phyloP scores from a whole-genome alignment of 495 filamentous ascomycete species.

The Bathelium albidoporum region DNA sequence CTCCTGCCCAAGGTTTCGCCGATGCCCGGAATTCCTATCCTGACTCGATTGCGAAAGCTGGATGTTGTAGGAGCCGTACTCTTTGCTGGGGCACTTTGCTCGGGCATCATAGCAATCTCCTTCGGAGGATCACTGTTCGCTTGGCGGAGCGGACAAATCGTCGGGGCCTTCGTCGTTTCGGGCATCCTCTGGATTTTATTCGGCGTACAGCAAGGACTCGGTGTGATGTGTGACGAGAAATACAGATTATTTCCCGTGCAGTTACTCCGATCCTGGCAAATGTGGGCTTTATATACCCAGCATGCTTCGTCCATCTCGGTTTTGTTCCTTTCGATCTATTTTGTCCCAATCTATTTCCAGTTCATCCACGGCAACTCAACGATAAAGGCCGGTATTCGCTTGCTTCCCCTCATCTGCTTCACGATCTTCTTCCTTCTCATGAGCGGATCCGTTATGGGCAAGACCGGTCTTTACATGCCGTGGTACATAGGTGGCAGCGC shows the following conservation, averaged over 20 bases:
- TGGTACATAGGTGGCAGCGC: background rate
- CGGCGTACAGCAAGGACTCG: background rate
- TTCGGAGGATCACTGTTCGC: background rate
- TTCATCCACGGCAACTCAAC: background rate
- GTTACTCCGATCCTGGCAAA: background rate
- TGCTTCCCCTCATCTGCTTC: background rate
- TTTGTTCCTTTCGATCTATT: background rate
- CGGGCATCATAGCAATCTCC: background rate
- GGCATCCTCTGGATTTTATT: background rate
- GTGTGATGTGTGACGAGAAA: background rate
- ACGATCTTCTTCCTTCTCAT: background rate
- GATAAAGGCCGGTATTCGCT: background rate
- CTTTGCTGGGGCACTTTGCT: background rate
- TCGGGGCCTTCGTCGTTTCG: background rate
- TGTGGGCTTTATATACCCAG: background rate
- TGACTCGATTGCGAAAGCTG: background rate
- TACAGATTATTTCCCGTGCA: background rate
- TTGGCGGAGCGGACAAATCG: background rate
- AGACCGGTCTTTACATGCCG: background rate
- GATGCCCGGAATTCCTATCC: background rate
- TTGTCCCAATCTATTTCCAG: background rate
- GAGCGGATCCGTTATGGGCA: background rate
- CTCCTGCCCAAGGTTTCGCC: background rate
- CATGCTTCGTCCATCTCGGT: background rate
- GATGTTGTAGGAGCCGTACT: background rate